Percentiles rank a stretch among this genome's conserved stretches.
Conservation (phyloP, 1,284 basidiomycete species). For the Hymenochaete sp. region DNA sequence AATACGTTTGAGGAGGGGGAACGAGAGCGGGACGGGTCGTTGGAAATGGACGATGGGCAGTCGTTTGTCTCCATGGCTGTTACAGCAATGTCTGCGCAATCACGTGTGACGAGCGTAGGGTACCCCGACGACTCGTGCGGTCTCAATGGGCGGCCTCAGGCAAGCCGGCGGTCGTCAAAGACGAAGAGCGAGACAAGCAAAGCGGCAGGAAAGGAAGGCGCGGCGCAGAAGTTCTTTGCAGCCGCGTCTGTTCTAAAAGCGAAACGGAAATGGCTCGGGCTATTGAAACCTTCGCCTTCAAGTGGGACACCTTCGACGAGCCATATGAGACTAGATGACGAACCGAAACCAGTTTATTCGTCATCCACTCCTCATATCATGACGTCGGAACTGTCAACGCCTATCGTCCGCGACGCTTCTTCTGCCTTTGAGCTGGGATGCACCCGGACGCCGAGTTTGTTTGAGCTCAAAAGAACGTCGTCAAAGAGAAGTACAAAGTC, state of each 20-base stretch:
- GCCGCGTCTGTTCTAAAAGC: conserved; percentile 45
- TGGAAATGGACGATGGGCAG: conserved; percentile 12
- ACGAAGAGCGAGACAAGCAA: conserved; percentile 2
- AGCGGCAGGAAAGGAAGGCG: no score
- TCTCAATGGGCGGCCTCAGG: conserved; percentile 18
- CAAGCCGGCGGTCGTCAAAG: conserved; percentile 20
- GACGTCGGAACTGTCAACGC: not conserved
- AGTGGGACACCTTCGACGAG: not conserved
- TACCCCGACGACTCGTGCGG: conserved; percentile 9
- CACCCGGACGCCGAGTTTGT: not conserved
- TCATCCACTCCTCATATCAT: conserved; percentile 9
- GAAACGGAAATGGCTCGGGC: conserved; percentile 48
- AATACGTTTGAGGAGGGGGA: conserved; percentile 3
- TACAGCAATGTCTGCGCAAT: conserved; percentile 7
- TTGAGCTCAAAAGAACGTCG: conserved; percentile 3
- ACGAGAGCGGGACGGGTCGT: conserved; percentile 3
- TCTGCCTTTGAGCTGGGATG: conserved; percentile 15
- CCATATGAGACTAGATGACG: not conserved
- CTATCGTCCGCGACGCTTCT: conserved; percentile 4
- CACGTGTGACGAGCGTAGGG: not conserved
- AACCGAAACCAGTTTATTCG: not conserved
- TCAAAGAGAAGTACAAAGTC: conserved; percentile 15
- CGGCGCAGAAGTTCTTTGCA: conserved; percentile 34
- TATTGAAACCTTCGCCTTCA: conserved; percentile 31
- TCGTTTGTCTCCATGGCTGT: conserved; percentile 13